A percentile compares a stretch with the other conserved stretches of the same genome.
These are phyloP conservation scores for Chalciporus sphaerocephalus DNA, from an alignment of 768 basidiomycete genomes.

Conservation along the genomic window DNA sequence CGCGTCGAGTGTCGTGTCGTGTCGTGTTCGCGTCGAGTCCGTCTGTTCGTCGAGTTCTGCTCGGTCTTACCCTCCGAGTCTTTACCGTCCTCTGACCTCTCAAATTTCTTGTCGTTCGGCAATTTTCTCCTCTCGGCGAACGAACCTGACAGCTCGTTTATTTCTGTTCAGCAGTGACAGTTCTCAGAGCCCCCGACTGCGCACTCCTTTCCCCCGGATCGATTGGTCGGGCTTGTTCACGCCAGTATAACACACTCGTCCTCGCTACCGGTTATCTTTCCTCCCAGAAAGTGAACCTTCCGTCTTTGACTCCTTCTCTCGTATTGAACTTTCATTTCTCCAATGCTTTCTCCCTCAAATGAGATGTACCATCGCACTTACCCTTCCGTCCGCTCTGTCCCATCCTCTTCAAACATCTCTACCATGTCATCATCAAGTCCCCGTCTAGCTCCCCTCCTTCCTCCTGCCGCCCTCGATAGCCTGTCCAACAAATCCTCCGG, in stretches of 20 bases:
- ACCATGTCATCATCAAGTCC: conserved; percentile 30
- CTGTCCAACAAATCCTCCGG: conserved; percentile 39
- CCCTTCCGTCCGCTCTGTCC: conserved; percentile 53
- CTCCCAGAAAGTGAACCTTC: conserved; percentile 21
- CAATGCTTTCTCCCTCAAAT: conserved; percentile 34
- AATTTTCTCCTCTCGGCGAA: conserved; percentile 1
- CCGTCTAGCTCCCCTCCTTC: conserved; percentile 48
- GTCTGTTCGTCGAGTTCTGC: too few species aligned
- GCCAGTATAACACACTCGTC: background rate
- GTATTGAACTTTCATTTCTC: conserved; percentile 14
- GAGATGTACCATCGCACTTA: conserved; percentile 63
- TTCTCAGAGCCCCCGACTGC: background rate
- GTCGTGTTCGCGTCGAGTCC: conserved; percentile 2
- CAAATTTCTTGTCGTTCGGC: background rate
- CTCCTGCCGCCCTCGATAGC: conserved; percentile 42
- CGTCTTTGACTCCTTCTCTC: background rate
- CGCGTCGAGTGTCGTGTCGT: background rate
- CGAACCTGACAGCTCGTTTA: conserved; percentile 8
- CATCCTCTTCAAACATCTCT: conserved; percentile 34
- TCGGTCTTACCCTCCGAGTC: background rate
- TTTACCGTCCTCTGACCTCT: too few species aligned
- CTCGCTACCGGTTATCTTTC: background rate
- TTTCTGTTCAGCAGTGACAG: background rate
- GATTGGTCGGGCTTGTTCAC: background rate
- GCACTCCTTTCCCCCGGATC: background rate